Base-by-base conservation (phyloP, 2,329 filamentous ascomycete genomes). In the Phyllosticta capitalensis region DNA sequence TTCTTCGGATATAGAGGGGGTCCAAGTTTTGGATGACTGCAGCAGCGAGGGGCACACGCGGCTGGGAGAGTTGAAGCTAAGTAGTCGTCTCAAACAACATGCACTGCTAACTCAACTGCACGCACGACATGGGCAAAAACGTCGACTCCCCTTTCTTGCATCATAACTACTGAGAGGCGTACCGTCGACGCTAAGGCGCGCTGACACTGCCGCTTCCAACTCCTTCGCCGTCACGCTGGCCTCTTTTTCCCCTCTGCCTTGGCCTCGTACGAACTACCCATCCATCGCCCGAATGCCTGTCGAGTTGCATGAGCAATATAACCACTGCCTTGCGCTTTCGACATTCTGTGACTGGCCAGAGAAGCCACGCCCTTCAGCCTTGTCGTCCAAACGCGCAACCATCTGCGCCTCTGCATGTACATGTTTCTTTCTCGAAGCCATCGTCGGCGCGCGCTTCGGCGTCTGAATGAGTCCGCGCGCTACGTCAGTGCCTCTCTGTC, bases 231-330 rank as follows among this genome's bases (percentile, higher is more conserved):
- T 45, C 14, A 45, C 38, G 30, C 30, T 38, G 30, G 10, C 30
- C 17, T n/a, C n/a, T n/a, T n/a, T n/a, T n/a, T n/a, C n/a, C n/a
- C n/a, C 30, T 26, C 22, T 28, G 54, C 38, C 21, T 33, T 52
- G 49, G 49, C 55, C 56, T 59, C 56, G 56, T 59, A 59, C 56
- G 56, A 59, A 45, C 52, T 58, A 4, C 24, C 2, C n/a, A 5
- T n/a, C 2, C n/a, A 1, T 45, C 19, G 22, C 45, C 56, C 56
- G 56, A 59, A n/a, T 52, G 50, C 49, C 9, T 52, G 24, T 7
- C 30, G 7, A 30, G 28, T 49, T 49, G 45, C 45, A 49, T 9
- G 38, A 17, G 38, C 38, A 3, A 48, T 48, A 48, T 19, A n/a
- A 38, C 12, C 9, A n/a, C 55, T 22, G 49, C 24, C 22, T 52